Conservation (phyloP, 495 filamentous ascomycete species). For the Xylaria cubensis region DNA sequence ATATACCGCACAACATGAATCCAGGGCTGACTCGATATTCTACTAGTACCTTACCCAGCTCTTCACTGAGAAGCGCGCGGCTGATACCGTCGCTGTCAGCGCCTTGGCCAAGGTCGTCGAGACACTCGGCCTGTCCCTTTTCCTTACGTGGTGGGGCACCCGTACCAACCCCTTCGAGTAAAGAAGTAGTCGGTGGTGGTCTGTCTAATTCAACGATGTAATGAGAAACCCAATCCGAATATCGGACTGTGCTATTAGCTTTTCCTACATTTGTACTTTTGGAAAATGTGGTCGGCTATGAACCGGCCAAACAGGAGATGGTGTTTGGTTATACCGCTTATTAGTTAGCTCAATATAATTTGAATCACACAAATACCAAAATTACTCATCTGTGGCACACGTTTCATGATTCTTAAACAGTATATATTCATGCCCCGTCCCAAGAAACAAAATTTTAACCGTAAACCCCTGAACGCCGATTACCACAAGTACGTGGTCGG, state of each 20-base stretch:
- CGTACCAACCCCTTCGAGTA: conserved; percentile 82
- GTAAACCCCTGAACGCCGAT: conserved; percentile 27
- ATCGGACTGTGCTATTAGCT: conserved; percentile 32
- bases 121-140: conserved; percentile 88
- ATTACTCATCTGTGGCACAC: background rate
- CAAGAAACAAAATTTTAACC: background rate
- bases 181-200: conserved; percentile 21
- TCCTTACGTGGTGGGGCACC: conserved; percentile 98
- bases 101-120: conserved; percentile 84
- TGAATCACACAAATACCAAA: conserved; percentile 2
- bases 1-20: background rate
- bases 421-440: conserved; percentile 20
- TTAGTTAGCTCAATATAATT: conserved; percentile 20
- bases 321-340: conserved; percentile 13
- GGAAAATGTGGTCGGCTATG: conserved; percentile 3
- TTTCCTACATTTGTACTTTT: conserved; percentile 18
- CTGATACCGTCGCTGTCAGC: conserved; percentile 88
- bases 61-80: conserved; percentile 86
- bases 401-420: conserved; percentile 10
- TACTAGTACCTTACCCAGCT: conserved; percentile 81
- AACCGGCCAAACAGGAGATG: background rate
- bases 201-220: conserved; percentile 30
- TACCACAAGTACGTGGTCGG: background rate
- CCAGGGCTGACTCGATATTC: background rate
- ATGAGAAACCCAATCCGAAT: conserved; percentile 3